Evolutionary conservation across 768 basidiomycete genomes (phyloP), one percentile per base, ranked within the genome.

Genomic region (Leccinum obscurum): DNA sequence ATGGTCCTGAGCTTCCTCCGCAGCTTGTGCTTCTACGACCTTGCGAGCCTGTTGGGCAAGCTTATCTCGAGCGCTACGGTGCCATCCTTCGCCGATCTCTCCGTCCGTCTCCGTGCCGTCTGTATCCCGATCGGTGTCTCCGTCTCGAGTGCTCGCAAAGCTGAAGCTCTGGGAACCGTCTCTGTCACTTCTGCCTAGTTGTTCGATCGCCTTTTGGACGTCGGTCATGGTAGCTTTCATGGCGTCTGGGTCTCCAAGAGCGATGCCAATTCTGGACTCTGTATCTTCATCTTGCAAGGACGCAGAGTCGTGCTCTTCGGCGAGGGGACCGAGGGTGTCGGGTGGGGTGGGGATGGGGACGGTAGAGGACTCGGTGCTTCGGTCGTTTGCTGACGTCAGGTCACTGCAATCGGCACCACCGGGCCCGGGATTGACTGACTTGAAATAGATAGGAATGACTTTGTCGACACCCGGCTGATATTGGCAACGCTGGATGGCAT

Each of bases 201-300:
- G 91, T 61, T 95, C 91, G 66, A 95, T 94, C 20, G 93, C 93
- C 64, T 91, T 78, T 72, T 96, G 91, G 6, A 96, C 91, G 59
- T 95, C 93, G 3, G 89, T 93, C 81, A 95, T 82, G 2, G 93
- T 96, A 2, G 88, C 91, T 41, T 85, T 84, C 90, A 96, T 93
- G 58, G 77, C 52, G 55, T 58, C 69, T 44, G 60, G 70, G 48
- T 57, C 72, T 52, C 63, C 73, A 32, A 61, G 62, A 34, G 65
- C 63, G 14, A 77, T 70, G 13, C 66, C 69, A 56, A 69, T 68
- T 48, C 64, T 69, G n/a, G 71, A 62, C 10, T 67, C 62, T 6
- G 66, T 10, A 24, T 72, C 70, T 28, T 9, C 61, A 59, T 66
- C 66, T 3, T 32, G 65, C 17, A 75, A 68, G 35, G 77, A 74